Evolutionary conservation across 768 basidiomycete genomes (phyloP).

Genomic region (Leccinum ochraceum): DNA sequence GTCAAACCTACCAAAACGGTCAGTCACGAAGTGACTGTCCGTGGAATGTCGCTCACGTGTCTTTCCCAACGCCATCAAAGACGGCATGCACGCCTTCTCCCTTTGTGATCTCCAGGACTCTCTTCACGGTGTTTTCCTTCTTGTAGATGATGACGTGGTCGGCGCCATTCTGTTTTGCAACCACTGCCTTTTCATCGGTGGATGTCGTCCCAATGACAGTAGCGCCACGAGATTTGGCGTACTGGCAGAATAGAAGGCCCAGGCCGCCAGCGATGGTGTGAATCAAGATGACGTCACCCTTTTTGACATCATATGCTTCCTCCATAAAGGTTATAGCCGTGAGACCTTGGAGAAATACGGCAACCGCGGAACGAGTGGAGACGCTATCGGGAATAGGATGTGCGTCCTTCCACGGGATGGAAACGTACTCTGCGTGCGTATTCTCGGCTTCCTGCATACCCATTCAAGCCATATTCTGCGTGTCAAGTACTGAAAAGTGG

Average conservation of each 20-base stretch:
- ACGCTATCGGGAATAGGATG: slow-evolving; percentile 66
- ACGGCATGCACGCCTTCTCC: slow-evolving; percentile 84
- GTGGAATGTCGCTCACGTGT: slow-evolving; percentile 60
- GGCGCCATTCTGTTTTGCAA: slow-evolving; percentile 79
- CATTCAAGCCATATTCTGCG: not conserved
- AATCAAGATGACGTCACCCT: slow-evolving; percentile 77
- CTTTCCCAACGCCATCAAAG: slow-evolving; percentile 96
- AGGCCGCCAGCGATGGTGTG: slow-evolving; percentile 94
- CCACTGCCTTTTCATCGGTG: slow-evolving; percentile 74
- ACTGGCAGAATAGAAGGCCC: slow-evolving; percentile 67
- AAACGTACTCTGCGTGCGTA: slow-evolving; percentile 71
- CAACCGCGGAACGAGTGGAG: slow-evolving; percentile 63
- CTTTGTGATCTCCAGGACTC: slow-evolving; percentile 72
- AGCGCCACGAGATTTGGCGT: slow-evolving; percentile 73
- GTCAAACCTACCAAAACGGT: slow-evolving; percentile 5
- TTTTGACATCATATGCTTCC: slow-evolving; percentile 84
- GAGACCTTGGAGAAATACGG: slow-evolving; percentile 69
- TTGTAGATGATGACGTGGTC: slow-evolving; percentile 86
- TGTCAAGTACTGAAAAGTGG: not conserved
- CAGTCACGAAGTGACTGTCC: not conserved
- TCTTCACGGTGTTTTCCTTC: slow-evolving; percentile 69
- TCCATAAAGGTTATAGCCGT: slow-evolving; percentile 78
- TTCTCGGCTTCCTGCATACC: slow-evolving; percentile 44
- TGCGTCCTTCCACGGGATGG: slow-evolving; percentile 60
- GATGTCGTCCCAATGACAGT: slow-evolving; percentile 94